Evolutionary conservation across 140 eudicot genomes (phyloP), one percentile per base, ranked within the genome.

Genomic region (Oenanthe javanica): DNA sequence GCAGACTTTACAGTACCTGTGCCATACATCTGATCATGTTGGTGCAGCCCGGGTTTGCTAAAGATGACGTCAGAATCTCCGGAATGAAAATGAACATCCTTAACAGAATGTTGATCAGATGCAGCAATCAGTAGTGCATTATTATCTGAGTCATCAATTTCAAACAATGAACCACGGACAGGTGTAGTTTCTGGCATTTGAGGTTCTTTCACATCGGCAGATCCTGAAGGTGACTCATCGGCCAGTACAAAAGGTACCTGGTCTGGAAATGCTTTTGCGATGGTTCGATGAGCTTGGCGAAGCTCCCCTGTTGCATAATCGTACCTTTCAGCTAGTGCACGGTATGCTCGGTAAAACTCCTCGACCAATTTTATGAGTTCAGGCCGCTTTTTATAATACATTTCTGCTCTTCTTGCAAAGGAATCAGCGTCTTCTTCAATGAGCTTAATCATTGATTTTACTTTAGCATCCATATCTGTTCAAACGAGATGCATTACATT

Each of bases 401-500:
- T 85, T 78, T 91, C 96, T 27, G 91, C 96, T 81, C 89, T 89
- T 57, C 84, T 86, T 45, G 84, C 93, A 84, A 91, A 91, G 46
- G 96, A 84, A 80, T 91, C 96, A 13, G 91, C 96, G 79, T 91
- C 96, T 81, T 86, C 91, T 72, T 91, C 93, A 52, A 91, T 84
- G 63, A 96, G 92, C 84, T 91, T 96, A 86, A 96, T 96, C 98
- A 96, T 96, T 12, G 91, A 77, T 85, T 96, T 96, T 45, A 96
- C 98, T 83, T 96, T 96, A 77, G 85, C 75, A 85, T 96, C 99
- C 93, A 96, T 96, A 77, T 93, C 99, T 96, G 88, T 81, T 48
- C 82, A 83, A 46, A 79, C 64, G 10, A 79, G 42, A 57, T 25
- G 72, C 42, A 6, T 47, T 81, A 23, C 4, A 5, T 54, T 74